Percentiles rank a stretch among this genome's conserved stretches.
Conservation (phyloP, 2,329 filamentous ascomycete species). For the Sporothrix phasma region DNA sequence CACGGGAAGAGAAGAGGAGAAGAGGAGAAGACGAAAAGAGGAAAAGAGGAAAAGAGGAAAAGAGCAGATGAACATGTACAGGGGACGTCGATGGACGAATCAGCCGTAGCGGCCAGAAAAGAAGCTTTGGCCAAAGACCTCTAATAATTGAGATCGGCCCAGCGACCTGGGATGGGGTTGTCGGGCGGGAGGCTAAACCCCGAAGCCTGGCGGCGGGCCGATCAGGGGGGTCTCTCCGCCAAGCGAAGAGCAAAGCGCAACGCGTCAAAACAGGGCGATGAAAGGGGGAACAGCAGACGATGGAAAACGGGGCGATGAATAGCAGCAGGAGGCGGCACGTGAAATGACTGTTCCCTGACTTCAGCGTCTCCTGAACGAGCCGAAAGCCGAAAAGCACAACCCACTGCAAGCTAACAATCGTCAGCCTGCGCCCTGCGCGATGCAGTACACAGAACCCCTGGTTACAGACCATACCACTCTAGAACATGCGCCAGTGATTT, state of each 20-base stretch:
- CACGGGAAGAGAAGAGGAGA: too few relatives aligned
- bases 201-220: constrained; percentile 15
- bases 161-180: constrained; percentile 13
- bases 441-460: too few relatives aligned
- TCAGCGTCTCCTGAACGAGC: too few relatives aligned
- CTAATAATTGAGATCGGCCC: constrained; percentile 15
- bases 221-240: constrained; percentile 11
- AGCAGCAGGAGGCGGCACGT: background rate
- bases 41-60: background rate
- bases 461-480: too few relatives aligned
- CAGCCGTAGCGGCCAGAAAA: background rate
- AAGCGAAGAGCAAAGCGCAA: background rate
- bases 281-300: background rate
- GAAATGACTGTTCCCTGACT: too few relatives aligned
- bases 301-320: background rate
- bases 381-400: too few relatives aligned
- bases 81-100: background rate
- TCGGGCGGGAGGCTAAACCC: constrained; percentile 16
- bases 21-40: too few relatives aligned
- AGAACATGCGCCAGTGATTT: constrained; percentile 6
- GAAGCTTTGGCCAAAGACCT: constrained; percentile 3
- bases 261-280: background rate
- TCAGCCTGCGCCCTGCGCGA: background rate
- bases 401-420: background rate
- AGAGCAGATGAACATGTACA: background rate